Evolutionary conservation across 768 basidiomycete genomes (phyloP), one percentile per base, ranked within the genome.

Genomic region (Russula foetens): DNA sequence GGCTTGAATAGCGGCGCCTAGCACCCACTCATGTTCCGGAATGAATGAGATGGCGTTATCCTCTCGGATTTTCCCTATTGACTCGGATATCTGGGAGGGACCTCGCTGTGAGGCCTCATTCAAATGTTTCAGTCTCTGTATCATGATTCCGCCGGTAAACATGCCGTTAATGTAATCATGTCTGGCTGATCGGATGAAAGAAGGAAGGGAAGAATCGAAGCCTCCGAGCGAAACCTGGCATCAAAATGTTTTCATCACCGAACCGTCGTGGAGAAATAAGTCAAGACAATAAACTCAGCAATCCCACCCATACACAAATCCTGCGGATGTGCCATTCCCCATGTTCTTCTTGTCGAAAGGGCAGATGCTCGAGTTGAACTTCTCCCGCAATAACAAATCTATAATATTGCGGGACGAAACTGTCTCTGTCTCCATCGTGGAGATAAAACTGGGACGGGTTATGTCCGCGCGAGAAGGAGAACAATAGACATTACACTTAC

Each of bases 351-450:
- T 41, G 1, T 56, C 35, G 19, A 33, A 11, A 4, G 76, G 71
- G 69, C 91, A 94, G 39, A 93, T 78, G n/a, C 85, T 79, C 0
- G 82, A 75, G 38, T 79, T 74, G 71, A 88, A 93, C 67, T 85
- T 80, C 33, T 92, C 88, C 35, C 81, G 78, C 23, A 94, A 74
- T 21, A 93, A 76, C 26, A 90, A 74, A 67, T 92, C 91, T 49
- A 92, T 90, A 41, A 88, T 78, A 70, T 95, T 94, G 33, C 92
- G 83, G 0, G 90, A 83, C 0, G 90, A 79, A 33, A 96, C 71
- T 0, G 90, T 92, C 73, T 94, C 86, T 0, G 93, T 95, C 72
- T 98, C 95, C 95, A 98, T 97, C 7, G 92, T 92, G 15, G 86
- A 90, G 48, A 94, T 88, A 67, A 92, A 82, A 33, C 89, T 90